Evolutionary conservation across 2,329 filamentous ascomycete genomes (phyloP).

Genomic region (Neopestalotiopsis sp.): DNA sequence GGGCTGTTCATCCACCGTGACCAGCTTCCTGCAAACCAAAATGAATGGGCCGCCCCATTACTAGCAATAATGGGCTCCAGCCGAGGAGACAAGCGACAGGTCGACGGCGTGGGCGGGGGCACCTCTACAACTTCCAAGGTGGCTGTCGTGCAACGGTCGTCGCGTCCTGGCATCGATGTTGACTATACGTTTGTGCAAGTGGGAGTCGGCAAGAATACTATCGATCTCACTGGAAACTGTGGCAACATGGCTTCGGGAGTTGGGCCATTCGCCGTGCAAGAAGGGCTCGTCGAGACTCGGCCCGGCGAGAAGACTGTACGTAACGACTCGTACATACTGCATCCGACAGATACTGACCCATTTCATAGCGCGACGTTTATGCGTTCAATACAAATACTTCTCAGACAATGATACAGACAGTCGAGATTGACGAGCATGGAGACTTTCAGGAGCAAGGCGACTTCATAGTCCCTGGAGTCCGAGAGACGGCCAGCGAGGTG

Average conservation of each 20-base stretch:
- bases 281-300: slow-evolving; percentile 46
- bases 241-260: slow-evolving; percentile 65
- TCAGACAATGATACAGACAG: slow-evolving; percentile 35
- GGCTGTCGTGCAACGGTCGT: slow-evolving; percentile 62
- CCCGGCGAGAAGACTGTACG: slow-evolving; percentile 1
- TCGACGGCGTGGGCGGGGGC: slow-evolving; percentile 15
- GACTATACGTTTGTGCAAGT: slow-evolving; percentile 52
- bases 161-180: slow-evolving; percentile 30
- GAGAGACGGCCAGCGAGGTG: slow-evolving; percentile 40
- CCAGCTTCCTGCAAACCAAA: slow-evolving; percentile 49
- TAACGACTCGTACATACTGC: background rate
- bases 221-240: slow-evolving; percentile 65
- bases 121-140: slow-evolving; percentile 62
- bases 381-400: slow-evolving; percentile 40
- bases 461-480: slow-evolving; percentile 47
- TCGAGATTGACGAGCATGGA: slow-evolving; percentile 37
- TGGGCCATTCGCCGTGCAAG: slow-evolving; percentile 64
- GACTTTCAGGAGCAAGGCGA: slow-evolving; percentile 35
- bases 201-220: slow-evolving; percentile 54
- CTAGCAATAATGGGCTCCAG: slow-evolving; percentile 59
- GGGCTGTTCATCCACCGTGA: slow-evolving; percentile 62
- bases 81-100: background rate
- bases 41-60: slow-evolving; percentile 57
- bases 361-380: slow-evolving; percentile 30
- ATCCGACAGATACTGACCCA: slow-evolving; percentile 6